phyloP scores from a whole-genome alignment of 1,284 basidiomycete genomes.

The Tremellales sp. region DNA sequence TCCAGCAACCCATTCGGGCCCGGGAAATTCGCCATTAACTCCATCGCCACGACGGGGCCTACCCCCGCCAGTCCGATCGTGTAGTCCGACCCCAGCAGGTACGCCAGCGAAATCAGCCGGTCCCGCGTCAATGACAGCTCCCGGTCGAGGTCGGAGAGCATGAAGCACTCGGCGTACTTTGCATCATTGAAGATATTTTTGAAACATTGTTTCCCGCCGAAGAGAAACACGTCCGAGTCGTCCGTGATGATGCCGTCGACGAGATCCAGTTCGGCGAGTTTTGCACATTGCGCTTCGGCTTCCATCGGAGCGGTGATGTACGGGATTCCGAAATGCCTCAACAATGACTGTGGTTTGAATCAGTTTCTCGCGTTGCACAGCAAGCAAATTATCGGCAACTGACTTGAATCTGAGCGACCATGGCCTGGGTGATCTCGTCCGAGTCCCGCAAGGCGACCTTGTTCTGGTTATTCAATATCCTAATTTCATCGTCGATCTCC shows the following conservation, averaged over 20 bases:
- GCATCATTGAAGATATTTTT: conserved; percentile 99
- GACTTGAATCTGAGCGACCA: conserved; percentile 94
- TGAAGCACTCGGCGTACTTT: conserved; percentile 95
- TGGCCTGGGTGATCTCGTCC: conserved; percentile 90
- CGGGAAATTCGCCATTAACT: conserved; percentile 84
- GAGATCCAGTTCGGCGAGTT: conserved; percentile 75
- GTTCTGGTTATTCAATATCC: conserved; percentile 70
- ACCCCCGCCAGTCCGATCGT: conserved; percentile 92
- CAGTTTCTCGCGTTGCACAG: conserved; percentile 3
- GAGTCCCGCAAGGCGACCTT: conserved; percentile 88
- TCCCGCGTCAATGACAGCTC: conserved; percentile 86
- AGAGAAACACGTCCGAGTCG: conserved; percentile 98
- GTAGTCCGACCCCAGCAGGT: conserved; percentile 95
- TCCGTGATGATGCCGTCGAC: conserved; percentile 99
- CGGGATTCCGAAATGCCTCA: conserved; percentile 92
- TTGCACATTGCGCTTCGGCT: conserved; percentile 97
- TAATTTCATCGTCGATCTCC: conserved; percentile 92
- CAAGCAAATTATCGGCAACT: conserved; percentile 12
- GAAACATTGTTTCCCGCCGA: conserved; percentile 87
- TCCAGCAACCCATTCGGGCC: conserved; percentile 74
- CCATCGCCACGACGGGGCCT: conserved; percentile 95
- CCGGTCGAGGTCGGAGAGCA: conserved; percentile 75
- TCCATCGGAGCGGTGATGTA: conserved; percentile 99
- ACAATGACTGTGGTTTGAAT: conserved; percentile 58
- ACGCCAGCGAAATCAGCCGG: conserved; percentile 82